Evolutionary conservation across 352 stramenopile genomes (phyloP).

Genomic region (Peronospora belbahrii): DNA sequence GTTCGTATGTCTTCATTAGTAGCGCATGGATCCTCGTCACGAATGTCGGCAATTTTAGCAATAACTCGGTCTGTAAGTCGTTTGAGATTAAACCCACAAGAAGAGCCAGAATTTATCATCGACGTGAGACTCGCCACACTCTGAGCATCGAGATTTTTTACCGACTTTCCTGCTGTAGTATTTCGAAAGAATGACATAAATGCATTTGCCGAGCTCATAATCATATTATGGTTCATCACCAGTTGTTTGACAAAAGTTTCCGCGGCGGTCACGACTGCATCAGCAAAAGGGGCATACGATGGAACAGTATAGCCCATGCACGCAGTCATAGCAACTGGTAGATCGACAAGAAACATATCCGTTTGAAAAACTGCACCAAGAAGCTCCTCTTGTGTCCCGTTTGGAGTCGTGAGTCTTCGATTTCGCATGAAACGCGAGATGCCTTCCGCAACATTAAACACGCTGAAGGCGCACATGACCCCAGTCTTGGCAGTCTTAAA

Average conservation of each 20-base stretch:
- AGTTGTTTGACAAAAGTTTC: conserved; percentile 1
- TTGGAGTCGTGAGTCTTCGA: conserved; percentile 4
- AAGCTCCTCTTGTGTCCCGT: conserved; percentile 23
- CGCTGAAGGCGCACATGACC: not conserved
- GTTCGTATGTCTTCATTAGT: conserved; percentile 13
- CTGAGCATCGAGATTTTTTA: not conserved
- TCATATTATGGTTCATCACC: not conserved
- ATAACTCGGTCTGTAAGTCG: conserved; percentile 10
- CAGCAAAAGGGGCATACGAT: conserved; percentile 1
- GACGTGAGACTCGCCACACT: conserved; percentile 5
- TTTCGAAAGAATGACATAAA: conserved; percentile 7
- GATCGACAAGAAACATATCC: conserved; percentile 27
- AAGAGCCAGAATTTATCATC: conserved; percentile 12
- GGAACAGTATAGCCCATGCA: conserved; percentile 22
- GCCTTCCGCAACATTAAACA: not conserved
- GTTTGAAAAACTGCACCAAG: conserved; percentile 25
- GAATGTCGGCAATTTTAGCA: conserved; percentile 2
- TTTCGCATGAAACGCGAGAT: not conserved
- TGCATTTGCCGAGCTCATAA: conserved; percentile 2
- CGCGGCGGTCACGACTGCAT: conserved; percentile 6
- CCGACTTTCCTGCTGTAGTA: conserved; percentile 2
- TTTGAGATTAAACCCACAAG: conserved; percentile 21
- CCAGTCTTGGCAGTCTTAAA: not conserved
- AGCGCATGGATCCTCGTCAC: conserved; percentile 11
- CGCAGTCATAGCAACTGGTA: conserved; percentile 26